phyloP scores from a whole-genome alignment of 208 protist genomes.

The Trypanosoma mega region DNA sequence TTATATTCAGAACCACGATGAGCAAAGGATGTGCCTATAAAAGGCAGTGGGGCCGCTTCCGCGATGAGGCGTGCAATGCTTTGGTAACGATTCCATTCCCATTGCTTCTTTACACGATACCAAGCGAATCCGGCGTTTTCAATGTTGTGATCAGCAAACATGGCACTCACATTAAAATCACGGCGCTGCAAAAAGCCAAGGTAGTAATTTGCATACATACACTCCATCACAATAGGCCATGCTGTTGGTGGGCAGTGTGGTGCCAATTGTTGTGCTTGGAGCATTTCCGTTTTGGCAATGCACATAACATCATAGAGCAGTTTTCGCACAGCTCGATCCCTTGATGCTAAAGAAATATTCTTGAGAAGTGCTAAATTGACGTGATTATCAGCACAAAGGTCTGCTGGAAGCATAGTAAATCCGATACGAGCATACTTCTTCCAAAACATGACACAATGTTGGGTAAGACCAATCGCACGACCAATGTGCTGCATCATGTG shows the following conservation, averaged over 20 bases:
- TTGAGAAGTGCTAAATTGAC: conserved; percentile 84
- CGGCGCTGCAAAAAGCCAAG: conserved; percentile 79
- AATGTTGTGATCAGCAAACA: conserved; percentile 89
- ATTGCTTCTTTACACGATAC: conserved; percentile 83
- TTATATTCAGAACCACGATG: conserved; percentile 68
- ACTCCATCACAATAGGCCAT: conserved; percentile 88
- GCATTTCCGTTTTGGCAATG: conserved; percentile 83
- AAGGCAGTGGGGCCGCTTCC: conserved; percentile 70
- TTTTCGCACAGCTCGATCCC: conserved; percentile 71
- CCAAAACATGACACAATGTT: conserved; percentile 91
- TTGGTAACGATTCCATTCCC: conserved; percentile 77
- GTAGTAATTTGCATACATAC: conserved; percentile 87
- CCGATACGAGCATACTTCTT: conserved; percentile 89
- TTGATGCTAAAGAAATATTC: conserved; percentile 79
- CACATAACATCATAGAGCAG: conserved; percentile 86
- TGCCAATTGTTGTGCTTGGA: conserved; percentile 71
- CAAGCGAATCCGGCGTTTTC: conserved; percentile 80
- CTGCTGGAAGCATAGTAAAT: conserved; percentile 87
- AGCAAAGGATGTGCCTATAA: conserved; percentile 48
- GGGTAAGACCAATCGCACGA: conserved; percentile 76
- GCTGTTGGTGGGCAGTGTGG: conserved; percentile 57
- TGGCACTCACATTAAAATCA: conserved; percentile 85
- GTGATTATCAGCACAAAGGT: conserved; percentile 86
- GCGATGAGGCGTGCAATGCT: conserved; percentile 71
- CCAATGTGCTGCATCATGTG: conserved; percentile 87